Conservation (phyloP, 2,329 filamentous ascomycete genomes). For the Fusarium cyanostomum region DNA sequence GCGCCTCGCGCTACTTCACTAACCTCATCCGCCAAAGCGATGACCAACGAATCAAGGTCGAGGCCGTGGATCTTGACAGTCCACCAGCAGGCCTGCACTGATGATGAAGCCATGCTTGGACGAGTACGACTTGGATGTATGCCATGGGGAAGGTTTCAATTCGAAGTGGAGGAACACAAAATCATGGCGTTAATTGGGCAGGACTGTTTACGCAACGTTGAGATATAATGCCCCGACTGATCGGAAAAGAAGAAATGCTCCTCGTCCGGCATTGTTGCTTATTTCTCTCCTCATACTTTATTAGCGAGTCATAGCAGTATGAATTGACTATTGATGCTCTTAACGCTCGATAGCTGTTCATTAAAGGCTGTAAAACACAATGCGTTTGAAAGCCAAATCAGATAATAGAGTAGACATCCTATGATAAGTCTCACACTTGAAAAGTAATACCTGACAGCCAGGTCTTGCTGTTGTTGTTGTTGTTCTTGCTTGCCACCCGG, state of each 20-base stretch:
- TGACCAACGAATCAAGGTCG: constrained; percentile 60
- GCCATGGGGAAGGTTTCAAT: constrained; percentile 5
- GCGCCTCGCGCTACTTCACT: constrained; percentile 88
- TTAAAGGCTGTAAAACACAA: not conserved
- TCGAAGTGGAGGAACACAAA: constrained; percentile 11
- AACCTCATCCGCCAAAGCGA: constrained; percentile 78
- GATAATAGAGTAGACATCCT: constrained; percentile 22
- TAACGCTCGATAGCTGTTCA: constrained; percentile 20
- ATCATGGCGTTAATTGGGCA: constrained; percentile 34
- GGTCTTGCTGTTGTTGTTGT: not conserved
- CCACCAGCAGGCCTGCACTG: constrained; percentile 54
- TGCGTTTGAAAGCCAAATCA: constrained; percentile 6
- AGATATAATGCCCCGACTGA: constrained; percentile 20
- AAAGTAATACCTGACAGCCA: no score
- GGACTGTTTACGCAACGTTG: constrained; percentile 12
- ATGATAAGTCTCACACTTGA: not conserved
- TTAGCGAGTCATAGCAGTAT: constrained; percentile 35
- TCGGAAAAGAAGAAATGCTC: constrained; percentile 27
- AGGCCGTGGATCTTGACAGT: constrained; percentile 64
- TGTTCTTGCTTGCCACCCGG: no score
- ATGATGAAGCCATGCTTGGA: constrained; percentile 29
- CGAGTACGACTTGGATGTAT: constrained; percentile 8
- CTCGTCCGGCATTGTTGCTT: constrained; percentile 31
- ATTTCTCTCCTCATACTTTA: constrained; percentile 35
- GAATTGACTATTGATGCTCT: constrained; percentile 31